Base-by-base conservation (phyloP, 768 basidiomycete genomes). In the Boletus rubropictus region DNA sequence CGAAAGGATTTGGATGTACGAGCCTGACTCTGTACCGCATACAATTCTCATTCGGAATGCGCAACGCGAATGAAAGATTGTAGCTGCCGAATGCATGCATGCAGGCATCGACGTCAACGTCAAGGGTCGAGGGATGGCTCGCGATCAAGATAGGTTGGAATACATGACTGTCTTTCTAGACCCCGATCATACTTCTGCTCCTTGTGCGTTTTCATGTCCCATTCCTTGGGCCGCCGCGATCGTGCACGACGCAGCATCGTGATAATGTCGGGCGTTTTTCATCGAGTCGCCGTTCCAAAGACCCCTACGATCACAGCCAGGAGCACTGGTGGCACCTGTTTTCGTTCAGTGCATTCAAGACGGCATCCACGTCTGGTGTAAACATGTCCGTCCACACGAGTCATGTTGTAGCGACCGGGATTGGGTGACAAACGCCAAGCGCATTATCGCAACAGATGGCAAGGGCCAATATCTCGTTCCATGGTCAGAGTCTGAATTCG, bases 81-180 rank as follows among this genome's bases (percentile, higher is more conserved):
- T 6, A 12, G 42, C 7, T 22, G 32, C 33, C 28, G 36, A 35
- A 21, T 12, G 37, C 37, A n/a, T 50, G 50, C 41, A 44, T 25
- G 50, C 22, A 39, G 42, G 50, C 42, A 9, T 46, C 33, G 31
- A 46, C 33, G 11, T 45, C 36, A 18, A 39, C 18, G 42, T 39
- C 42, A 24, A 51, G 50, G 51, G 51, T 46, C 51, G 35, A 51
- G 41, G 42, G 50, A 46, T 22, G 2, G 25, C 31, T 47, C 40
- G 21, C 39, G 51, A 52, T 52, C 39, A 35, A 39, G 17, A 25
- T 44, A 14, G 18, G 46, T 35, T 48, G 29, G 20, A 28, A 48
- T 48, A 48, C 12, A 48, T 21, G 44, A 47, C 44, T 50, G 20
- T 21, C 35, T 31, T 20, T 33, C 34, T 17, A 18, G 22, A 39